phyloP scores from a whole-genome alignment of 1,139 yeast species.

The Saccharomyces hybrid region DNA sequence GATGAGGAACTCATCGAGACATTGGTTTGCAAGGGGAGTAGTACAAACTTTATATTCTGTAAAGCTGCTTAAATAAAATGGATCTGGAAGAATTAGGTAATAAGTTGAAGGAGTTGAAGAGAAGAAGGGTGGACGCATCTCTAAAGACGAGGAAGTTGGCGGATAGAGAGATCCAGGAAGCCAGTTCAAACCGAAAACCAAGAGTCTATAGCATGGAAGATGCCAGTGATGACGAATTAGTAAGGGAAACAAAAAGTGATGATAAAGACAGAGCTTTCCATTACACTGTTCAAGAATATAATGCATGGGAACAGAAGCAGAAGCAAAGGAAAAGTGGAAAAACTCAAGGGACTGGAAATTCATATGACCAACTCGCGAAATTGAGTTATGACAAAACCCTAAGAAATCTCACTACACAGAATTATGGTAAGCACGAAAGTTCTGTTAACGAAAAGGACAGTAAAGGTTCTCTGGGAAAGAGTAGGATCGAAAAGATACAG shows the following conservation, averaged over 20 bases:
- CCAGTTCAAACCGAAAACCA: slow-evolving; percentile 36
- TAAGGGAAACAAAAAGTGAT: slow-evolving; percentile 27
- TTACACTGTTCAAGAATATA: slow-evolving; percentile 63
- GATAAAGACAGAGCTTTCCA: slow-evolving; percentile 23
- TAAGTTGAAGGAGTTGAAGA: slow-evolving; percentile 30
- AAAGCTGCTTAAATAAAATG: slow-evolving; percentile 6
- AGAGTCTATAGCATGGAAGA: slow-evolving; percentile 26
- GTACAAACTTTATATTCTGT: neutral
- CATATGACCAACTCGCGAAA: slow-evolving; percentile 25
- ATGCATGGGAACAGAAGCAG: slow-evolving; percentile 51
- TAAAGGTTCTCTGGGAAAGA: slow-evolving; percentile 11
- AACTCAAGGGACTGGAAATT: slow-evolving; percentile 29
- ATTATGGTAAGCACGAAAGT: slow-evolving; percentile 28
- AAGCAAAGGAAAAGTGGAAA: slow-evolving; percentile 36
- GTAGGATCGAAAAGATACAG: slow-evolving; percentile 6
- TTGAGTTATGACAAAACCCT: slow-evolving; percentile 32
- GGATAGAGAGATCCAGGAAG: slow-evolving; percentile 33
- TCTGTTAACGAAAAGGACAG: slow-evolving; percentile 12
- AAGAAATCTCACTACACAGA: slow-evolving; percentile 28
- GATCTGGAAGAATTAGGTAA: slow-evolving; percentile 12
- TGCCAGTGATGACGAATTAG: slow-evolving; percentile 33
- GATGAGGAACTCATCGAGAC: neutral
- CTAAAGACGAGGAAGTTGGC: slow-evolving; percentile 36
- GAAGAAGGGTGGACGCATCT: slow-evolving; percentile 35
- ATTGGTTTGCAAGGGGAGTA: too few species aligned